A percentile compares a stretch with the other conserved stretches of the same genome.
Conservation (phyloP, 257 asterid species). For the Primulina eburnea region DNA sequence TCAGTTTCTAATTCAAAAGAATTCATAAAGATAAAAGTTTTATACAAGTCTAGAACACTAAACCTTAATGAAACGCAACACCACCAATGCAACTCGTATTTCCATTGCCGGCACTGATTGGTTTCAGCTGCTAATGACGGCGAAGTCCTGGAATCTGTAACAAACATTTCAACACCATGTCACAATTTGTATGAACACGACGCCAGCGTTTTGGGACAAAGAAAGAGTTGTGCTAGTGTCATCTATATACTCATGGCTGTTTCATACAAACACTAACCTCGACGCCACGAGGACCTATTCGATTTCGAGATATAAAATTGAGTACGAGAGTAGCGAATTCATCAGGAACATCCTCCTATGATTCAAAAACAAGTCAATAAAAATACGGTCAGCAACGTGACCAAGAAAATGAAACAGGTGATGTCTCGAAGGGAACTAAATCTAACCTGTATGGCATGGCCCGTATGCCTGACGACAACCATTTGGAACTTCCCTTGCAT, state of each 20-base stretch:
- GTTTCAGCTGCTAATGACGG: conserved; percentile 17
- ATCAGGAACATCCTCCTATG: conserved; percentile 92
- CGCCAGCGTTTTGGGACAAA: background rate
- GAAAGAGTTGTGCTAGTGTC: background rate
- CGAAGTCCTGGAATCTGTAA: conserved; percentile 52
- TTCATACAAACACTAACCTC: conserved; percentile 53
- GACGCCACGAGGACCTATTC: conserved; percentile 74
- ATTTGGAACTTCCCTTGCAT: conserved; percentile 98
- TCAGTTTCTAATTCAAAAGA: background rate
- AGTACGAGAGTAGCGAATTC: conserved; percentile 70
- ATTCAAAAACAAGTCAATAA: conserved; percentile 21
- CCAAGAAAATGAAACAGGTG: conserved; percentile 3
- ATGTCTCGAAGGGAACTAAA: background rate
- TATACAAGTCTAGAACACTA: background rate
- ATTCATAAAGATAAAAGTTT: no score
- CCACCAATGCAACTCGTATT: background rate
- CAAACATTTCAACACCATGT: conserved; percentile 4
- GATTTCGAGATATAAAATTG: conserved; percentile 70
- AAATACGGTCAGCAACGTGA: conserved; percentile 14
- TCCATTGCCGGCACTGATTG: background rate
- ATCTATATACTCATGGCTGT: background rate
- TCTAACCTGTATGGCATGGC: conserved; percentile 93
- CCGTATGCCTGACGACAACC: conserved; percentile 92
- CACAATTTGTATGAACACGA: background rate
- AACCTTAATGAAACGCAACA: background rate